Conservation (phyloP, 2,329 filamentous ascomycete species). For the Colletotrichum viniferum region DNA sequence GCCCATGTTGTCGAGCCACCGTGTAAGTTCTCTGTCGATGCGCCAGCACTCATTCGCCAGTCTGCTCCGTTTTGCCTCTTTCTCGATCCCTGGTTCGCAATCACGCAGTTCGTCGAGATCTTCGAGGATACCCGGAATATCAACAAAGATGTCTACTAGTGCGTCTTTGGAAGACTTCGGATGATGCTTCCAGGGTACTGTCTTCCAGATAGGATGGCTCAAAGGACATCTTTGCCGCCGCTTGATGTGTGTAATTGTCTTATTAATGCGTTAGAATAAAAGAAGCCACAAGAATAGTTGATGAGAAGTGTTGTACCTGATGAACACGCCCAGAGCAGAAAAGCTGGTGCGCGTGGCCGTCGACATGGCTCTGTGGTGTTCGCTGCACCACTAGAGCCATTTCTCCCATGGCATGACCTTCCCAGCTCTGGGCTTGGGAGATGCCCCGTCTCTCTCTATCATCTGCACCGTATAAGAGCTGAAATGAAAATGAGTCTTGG, state of each 20-base stretch:
- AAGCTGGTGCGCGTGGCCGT: slow-evolving; percentile 23
- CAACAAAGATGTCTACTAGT: slow-evolving; percentile 33
- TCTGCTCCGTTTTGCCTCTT: not conserved
- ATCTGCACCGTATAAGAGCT: slow-evolving; percentile 23
- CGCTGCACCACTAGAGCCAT: slow-evolving; percentile 14
- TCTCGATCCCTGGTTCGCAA: not conserved
- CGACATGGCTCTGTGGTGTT: not conserved
- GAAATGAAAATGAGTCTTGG: not conserved
- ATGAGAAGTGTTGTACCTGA: slow-evolving; percentile 13
- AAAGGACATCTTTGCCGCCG: slow-evolving; percentile 27
- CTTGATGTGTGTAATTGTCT: slow-evolving; percentile 20
- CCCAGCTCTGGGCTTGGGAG: slow-evolving; percentile 23
- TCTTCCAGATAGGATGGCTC: slow-evolving; percentile 34
- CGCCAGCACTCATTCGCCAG: slow-evolving; percentile 21
- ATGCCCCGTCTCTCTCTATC: slow-evolving; percentile 11
- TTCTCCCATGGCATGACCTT: slow-evolving; percentile 21
- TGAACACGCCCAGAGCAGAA: slow-evolving; percentile 26
- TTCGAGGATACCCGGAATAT: slow-evolving; percentile 30
- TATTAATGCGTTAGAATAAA: not conserved
- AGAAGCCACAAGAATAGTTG: not conserved
- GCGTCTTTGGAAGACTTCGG: slow-evolving; percentile 34
- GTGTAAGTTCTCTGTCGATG: slow-evolving; percentile 1
- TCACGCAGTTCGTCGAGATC: slow-evolving; percentile 28
- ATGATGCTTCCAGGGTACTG: slow-evolving; percentile 31
- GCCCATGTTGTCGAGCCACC: slow-evolving; percentile 10